Conservation (phyloP, 164 flowering plant genomes). For the Taxillus chinensis region DNA sequence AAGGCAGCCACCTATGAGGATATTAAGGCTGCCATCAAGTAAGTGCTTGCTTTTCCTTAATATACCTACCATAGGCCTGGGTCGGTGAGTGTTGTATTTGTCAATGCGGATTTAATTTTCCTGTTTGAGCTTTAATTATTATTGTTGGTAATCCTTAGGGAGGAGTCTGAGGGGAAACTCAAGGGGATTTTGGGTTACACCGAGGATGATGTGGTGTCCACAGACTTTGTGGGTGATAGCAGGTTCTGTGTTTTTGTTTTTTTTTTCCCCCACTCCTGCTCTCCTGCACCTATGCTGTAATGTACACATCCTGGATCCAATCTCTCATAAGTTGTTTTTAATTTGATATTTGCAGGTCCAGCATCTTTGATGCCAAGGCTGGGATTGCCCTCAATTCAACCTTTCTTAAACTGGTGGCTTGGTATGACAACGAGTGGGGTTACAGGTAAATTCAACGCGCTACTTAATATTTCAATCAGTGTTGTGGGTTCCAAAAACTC, state of each 20-base stretch:
- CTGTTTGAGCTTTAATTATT: too few species aligned
- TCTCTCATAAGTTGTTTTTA: too few species aligned
- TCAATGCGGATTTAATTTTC: too few species aligned
- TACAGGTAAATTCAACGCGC: constrained; percentile 11
- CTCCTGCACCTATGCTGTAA: too few species aligned
- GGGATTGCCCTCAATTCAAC: constrained; percentile 21
- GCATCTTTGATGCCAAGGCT: constrained; percentile 40
- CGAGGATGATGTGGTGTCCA: constrained; percentile 63
- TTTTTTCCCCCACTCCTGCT: too few species aligned
- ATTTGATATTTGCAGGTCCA: constrained; percentile 29
- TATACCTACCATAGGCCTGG: too few species aligned
- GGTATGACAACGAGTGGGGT: constrained; percentile 23
- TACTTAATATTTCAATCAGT: not conserved
- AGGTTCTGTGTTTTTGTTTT: constrained; percentile 22
- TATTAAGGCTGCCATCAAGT: constrained; percentile 67
- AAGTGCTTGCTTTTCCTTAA: constrained; percentile 6
- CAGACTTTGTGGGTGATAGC: constrained; percentile 68
- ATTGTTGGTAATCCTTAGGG: constrained; percentile 23
- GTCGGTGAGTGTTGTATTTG: too few species aligned
- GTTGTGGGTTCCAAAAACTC: too few species aligned
- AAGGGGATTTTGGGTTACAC: constrained; percentile 77
- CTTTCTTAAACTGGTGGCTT: constrained; percentile 20
- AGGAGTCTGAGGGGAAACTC: constrained; percentile 59
- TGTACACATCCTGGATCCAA: too few species aligned
- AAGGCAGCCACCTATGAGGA: constrained; percentile 55